Conservation (phyloP, 805 yeast species). For the Candida nemodendra region DNA sequence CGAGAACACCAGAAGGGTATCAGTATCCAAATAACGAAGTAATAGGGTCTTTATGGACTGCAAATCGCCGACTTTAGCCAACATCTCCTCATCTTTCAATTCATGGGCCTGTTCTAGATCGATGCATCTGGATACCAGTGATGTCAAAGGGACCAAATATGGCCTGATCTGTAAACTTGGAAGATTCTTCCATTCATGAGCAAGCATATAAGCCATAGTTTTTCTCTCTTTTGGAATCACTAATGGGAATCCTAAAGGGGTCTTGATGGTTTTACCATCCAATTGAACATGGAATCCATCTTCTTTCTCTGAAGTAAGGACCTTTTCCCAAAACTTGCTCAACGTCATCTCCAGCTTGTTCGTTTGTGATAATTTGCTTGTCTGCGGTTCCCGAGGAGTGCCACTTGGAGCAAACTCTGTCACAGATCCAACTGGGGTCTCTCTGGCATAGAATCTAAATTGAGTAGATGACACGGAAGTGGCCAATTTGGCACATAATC, state of each 20-base stretch:
- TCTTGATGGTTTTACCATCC: slow-evolving; percentile 74
- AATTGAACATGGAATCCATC: slow-evolving; percentile 54
- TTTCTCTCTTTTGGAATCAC: slow-evolving; percentile 58
- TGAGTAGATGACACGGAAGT: too few species aligned
- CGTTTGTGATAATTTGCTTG: slow-evolving; percentile 57
- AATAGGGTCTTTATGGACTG: slow-evolving; percentile 57
- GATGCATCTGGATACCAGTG: slow-evolving; percentile 81
- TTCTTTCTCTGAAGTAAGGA: slow-evolving; percentile 37
- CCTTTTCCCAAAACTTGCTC: slow-evolving; percentile 80
- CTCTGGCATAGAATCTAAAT: slow-evolving; percentile 13
- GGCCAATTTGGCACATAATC: too few species aligned
- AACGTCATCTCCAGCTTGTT: slow-evolving; percentile 68
- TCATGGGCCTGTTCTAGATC: slow-evolving; percentile 54
- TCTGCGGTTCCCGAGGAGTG: neutral
- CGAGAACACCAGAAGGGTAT: slow-evolving; percentile 84
- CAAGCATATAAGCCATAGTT: slow-evolving; percentile 69
- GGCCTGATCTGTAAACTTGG: slow-evolving; percentile 68
- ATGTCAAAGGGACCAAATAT: slow-evolving; percentile 81
- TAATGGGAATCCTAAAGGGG: slow-evolving; percentile 77
- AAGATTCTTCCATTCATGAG: slow-evolving; percentile 84
- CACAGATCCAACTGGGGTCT: slow-evolving; percentile 12
- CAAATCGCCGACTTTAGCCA: slow-evolving; percentile 62
- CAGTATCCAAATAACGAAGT: slow-evolving; percentile 88
- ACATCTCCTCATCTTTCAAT: slow-evolving; percentile 43
- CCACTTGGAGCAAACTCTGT: slow-evolving; percentile 9